Evolutionary conservation across 1,284 basidiomycete genomes (phyloP), one percentile per base, ranked within the genome.

Genomic region (Dichomitus squalens): DNA sequence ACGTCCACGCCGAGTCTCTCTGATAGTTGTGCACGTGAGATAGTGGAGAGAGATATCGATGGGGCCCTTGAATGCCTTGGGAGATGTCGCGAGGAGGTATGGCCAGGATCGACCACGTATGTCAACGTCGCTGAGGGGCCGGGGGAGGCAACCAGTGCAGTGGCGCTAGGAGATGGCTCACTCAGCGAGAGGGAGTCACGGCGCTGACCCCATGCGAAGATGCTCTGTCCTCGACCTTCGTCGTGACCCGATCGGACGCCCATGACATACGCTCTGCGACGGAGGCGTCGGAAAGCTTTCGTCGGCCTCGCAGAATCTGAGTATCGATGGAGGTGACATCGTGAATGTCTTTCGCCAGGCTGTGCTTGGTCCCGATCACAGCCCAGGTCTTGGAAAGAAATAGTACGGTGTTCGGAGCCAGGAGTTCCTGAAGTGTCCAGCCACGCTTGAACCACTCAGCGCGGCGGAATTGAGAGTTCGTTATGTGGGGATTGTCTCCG

Each of bases 1-100:
- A 0, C 53, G 16, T 3, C n/a, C n/a, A 46, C 44, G 4, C 20
- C 33, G 4, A 59, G 33, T 2, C 33, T 23, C 21, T 49, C 7
- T n/a, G 51, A 33, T 38, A 59, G 40, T 6, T 43, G 44, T 5
- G 49, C 51, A n/a, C 52, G 50, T 0, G 48, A 23, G 14, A 57
- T n/a, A n/a, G n/a, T n/a, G 44, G 23, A 38, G 53, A 14, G 35
- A 21, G 7, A 59, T 18, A n/a, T 35, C 5, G 7, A 54, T 48
- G 1, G 57, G 57, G 31, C 16, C 39, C 1, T 41, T 25, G 49
- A 62, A 62, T 29, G 55, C 50, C 9, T 25, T 20, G 11, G 56
- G 56, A 20, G 59, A 61, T 7, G 58, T 53, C 2, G 50, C 50
- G 7, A 52, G 39, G 7, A 52, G 31, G 20, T 41, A 43, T 41